Percentiles rank a stretch among this genome's conserved stretches.
These are phyloP conservation scores for Podila verticillata DNA, from an alignment of 192 early-diverging fungal genomes.

Conservation along the genomic window DNA sequence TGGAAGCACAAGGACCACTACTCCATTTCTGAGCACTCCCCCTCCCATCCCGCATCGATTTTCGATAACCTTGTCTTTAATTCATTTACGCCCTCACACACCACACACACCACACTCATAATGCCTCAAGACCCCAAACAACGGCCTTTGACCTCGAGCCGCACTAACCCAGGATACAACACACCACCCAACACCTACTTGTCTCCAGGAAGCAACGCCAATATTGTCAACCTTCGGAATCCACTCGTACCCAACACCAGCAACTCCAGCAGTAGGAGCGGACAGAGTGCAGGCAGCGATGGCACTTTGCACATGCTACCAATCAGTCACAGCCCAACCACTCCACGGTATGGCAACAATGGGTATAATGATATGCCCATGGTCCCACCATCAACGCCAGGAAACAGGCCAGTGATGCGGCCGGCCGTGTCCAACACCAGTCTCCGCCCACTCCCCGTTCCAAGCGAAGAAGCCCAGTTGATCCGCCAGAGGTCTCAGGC, in stretches of 20 bases:
- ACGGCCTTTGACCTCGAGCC: not conserved
- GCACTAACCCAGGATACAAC: not conserved
- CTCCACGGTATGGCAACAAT: conserved; percentile 9
- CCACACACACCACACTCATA: too few species aligned
- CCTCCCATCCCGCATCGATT: too few species aligned
- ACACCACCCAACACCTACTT: conserved; percentile 17
- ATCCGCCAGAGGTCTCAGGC: conserved; percentile 48
- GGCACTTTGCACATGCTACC: conserved; percentile 23
- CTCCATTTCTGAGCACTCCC: too few species aligned
- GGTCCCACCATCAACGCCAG: not conserved
- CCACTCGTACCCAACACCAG: not conserved
- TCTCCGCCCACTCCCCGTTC: conserved; percentile 31
- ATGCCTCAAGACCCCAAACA: too few species aligned
- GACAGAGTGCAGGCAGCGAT: conserved; percentile 9
- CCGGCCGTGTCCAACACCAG: conserved; percentile 8
- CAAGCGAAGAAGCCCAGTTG: conserved; percentile 31
- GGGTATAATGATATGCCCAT: not conserved
- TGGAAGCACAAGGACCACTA: too few species aligned
- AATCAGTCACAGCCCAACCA: conserved; percentile 16
- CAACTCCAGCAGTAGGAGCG: conserved; percentile 11
- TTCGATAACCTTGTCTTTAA: too few species aligned
- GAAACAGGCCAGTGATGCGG: not conserved
- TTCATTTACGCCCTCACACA: too few species aligned
- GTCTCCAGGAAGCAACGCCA: conserved; percentile 15
- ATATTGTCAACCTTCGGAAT: not conserved